Base-by-base conservation (phyloP, 140 eudicot genomes). In the Ambrosia hybrid region DNA sequence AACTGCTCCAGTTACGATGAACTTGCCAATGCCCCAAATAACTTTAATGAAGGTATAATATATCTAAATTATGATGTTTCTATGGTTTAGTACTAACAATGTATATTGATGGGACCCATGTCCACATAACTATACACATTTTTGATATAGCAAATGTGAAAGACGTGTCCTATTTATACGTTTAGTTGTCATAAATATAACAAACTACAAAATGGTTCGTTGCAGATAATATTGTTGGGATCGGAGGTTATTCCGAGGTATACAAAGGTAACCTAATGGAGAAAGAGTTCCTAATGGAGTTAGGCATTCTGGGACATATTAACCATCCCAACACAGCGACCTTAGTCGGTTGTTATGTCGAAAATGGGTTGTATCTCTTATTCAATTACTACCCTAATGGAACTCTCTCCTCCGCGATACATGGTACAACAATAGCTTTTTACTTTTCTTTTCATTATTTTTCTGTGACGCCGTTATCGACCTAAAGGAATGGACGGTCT, bases 191-290 rank as follows among this genome's bases (percentile, higher is more conserved):
- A 34, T 45, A 11, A 8, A 10, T 38, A 26, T 9, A 38, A n/a
- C 21, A 76, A 12, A 6, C 9, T 5, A 45, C 49, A 0, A 70
- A 12, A 36, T 46, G 63, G 70, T 43, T 77, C 16, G 8, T 39
- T 82, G 78, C 89, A 92, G 98, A 87, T 17, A 85, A 89, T 76
- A 58, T 92, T 58, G 95, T 89, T n/a, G 98, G 96, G 60, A 77
- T 82, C 64, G 96, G 98, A 65, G 98, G 98, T 9, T 92, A 87
- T 83, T 92, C 98, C 9, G 95, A 92, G 83, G 98, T 92, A 41
- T 92, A 92, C 76, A 87, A 79, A 80, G 98, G 98, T 15, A 83
- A 83, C 45, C 75, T 85, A 41, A 92, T 89, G 84, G 98, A 92
- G 75, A 92, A 83, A 65, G 98, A 92, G 61, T 92, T 92, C 67